Percentiles rank a stretch among this genome's conserved stretches.
These are phyloP conservation scores for Kondoa malvinella DNA, from an alignment of 768 basidiomycete species.

Conservation along the genomic window DNA sequence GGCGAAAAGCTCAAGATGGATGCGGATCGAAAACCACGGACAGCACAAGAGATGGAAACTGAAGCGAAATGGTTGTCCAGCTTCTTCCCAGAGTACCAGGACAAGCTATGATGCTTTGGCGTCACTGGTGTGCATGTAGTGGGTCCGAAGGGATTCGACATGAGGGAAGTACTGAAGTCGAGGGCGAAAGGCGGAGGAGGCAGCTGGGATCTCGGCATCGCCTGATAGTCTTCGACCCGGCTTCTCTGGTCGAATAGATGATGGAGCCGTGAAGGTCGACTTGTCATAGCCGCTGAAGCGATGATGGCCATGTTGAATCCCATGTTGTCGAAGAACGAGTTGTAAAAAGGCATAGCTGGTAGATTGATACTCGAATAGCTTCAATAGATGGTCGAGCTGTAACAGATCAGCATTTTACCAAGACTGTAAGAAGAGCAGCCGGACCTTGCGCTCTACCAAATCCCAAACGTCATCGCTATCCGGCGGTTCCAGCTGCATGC, in stretches of 20 bases:
- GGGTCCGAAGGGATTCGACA: background rate
- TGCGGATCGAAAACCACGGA: constrained; percentile 47
- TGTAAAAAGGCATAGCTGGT: constrained; percentile 1
- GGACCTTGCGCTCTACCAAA: constrained; percentile 10
- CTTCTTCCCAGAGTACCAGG: constrained; percentile 37
- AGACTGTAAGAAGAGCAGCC: background rate
- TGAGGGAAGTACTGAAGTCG: background rate
- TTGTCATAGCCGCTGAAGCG: background rate
- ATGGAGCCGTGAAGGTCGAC: background rate
- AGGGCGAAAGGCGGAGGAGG: background rate
- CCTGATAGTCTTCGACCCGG: background rate
- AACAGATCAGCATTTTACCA: background rate
- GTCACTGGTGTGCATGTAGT: background rate
- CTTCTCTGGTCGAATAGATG: background rate
- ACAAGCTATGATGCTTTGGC: background rate
- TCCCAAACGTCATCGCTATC: constrained; percentile 14
- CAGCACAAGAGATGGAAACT: constrained; percentile 56
- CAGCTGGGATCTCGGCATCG: background rate
- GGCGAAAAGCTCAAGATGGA: constrained; percentile 34
- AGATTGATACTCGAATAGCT: constrained; percentile 13
- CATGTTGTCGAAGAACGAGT: background rate
- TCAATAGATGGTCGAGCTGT: constrained; percentile 11
- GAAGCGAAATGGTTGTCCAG: constrained; percentile 54
- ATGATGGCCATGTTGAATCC: background rate
- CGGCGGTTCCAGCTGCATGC: background rate